Evolutionary conservation across 768 basidiomycete genomes (phyloP), one percentile per base, ranked within the genome.

Genomic region (Boletus sensibilis): DNA sequence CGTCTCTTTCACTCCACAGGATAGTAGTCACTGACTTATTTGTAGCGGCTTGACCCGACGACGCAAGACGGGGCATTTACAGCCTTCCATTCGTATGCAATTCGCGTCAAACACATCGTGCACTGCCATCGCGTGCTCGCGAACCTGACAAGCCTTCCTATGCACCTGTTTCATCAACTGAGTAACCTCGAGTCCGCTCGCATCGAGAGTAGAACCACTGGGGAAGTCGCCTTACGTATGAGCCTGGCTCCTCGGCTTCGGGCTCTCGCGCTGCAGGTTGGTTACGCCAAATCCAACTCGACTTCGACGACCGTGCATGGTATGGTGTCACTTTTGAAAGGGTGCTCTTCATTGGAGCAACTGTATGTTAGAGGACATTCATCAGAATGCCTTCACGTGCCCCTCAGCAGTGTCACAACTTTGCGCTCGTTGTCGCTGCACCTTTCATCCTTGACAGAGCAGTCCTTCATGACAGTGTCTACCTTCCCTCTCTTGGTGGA

Each of bases 321-420:
- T 18, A 63, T 66, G 20, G 59, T 76, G 21, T 60, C 63, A 14
- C 62, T 56, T 27, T 52, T 75, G 8, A 70, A 72, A 29, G 64
- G 64, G 10, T 52, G 60, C 23, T 43, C 56, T 37, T 61, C 59
- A 8, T 68, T 82, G 37, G 68, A 72, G 38, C 66, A 64, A 33
- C 52, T 82, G 7, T 71, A 65, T 29, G 61, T 82, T 14, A 76
- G 80, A 43, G 79, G 81, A 5, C 45, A 65, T 43, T 64, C 66
- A 12, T 55, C 76, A 7, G 51, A 48, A 50, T 67, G 61, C 40
- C 62, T 67, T 23, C 72, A 75, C 44, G 37, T 50, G 8, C 64
- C 65, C 33, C 69, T 81, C 41, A 61, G 75, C 20, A 55, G 58
- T 9, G 65, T 79, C 64, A 57, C 62, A 12, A 63, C 66, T 4